phyloP scores from a whole-genome alignment of 768 basidiomycete genomes.

The Udeniomyces megalosporus region DNA sequence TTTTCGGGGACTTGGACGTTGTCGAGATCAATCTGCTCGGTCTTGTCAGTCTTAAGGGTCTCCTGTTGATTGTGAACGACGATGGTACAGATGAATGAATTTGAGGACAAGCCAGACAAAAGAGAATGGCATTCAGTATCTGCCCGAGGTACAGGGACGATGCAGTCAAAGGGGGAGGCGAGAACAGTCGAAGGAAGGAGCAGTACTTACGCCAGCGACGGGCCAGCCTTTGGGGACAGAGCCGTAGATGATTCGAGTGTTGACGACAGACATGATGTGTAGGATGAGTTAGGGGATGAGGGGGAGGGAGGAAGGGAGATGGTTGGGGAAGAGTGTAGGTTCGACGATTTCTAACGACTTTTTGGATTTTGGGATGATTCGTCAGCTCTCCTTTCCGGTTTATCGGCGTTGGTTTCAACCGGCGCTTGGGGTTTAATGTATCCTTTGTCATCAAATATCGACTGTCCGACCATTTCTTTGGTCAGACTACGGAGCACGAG shows the following conservation, averaged over 20 bases:
- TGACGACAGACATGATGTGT: neutral
- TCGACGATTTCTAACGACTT: too few species aligned
- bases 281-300: neutral
- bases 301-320: neutral
- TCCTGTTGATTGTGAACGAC: conserved; percentile 19
- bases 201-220: conserved; percentile 26
- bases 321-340: neutral
- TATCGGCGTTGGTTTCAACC: too few species aligned
- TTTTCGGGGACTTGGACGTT: conserved; percentile 36
- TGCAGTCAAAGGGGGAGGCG: neutral
- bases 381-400: too few species aligned
- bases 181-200: neutral
- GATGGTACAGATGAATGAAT: neutral
- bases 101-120: neutral
- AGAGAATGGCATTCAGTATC: neutral
- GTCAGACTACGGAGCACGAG: too few species aligned
- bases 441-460: too few species aligned
- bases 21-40: conserved; percentile 39
- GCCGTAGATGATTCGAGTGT: conserved; percentile 18
- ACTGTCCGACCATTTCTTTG: too few species aligned
- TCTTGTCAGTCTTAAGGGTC: conserved; percentile 35
- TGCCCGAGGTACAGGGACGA: neutral
- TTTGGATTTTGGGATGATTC: too few species aligned
- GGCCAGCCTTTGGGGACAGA: conserved; percentile 19
- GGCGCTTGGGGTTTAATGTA: too few species aligned